Base-by-base conservation (phyloP, 495 filamentous ascomycete genomes). In the Aspergillus sclerotiicarbonarius region DNA sequence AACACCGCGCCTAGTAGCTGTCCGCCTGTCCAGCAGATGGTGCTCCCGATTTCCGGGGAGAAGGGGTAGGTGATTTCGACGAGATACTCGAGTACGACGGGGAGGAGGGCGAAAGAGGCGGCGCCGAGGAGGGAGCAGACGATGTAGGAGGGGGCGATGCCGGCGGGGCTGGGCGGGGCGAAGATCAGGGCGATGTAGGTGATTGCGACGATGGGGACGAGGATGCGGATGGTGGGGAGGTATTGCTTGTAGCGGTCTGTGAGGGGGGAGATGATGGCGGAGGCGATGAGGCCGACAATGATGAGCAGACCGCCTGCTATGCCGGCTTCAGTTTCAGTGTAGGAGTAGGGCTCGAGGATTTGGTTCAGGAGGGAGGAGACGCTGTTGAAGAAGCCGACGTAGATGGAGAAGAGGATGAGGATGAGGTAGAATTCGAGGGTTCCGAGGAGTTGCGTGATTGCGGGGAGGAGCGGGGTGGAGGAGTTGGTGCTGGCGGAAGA, bases 381-480 rank as follows among this genome's bases (percentile, higher is more conserved):
- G 69, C 86, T 86, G 79, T 96, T 97, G 83, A 98, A 98, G 77
- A 92, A 87, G 44, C 87, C 90, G 59, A 97, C 90, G 74, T 93
- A 96, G 67, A 92, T 69, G 48, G 82, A 72, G 74, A 93, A 98
- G 51, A 90, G 84, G 58, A 90, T 58, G 37, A 90, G 69, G 66
- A 95, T 74, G 54, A 92, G 79, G 80, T 85, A 92, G 77, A 96
- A 91, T 65, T 90, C 84, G 58, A 84, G 63, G 6, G 87, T 82
- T 35, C 71, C 60, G 48, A 79, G 66, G 20, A 90, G 68, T 30
- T 76, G 67, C 13, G 35, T 51, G 2, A 80, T 65, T 3, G 78
- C 71, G 53, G 84, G 67, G 50, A 69, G 53, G 54, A 86, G 70
- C 12, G 88, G 82, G 9, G 79, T 71, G 48, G 72, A 71, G 16